Percentiles rank a stretch among this genome's conserved stretches.
Conservation (phyloP, 345 rosid genomes). For the Acer campestre region DNA sequence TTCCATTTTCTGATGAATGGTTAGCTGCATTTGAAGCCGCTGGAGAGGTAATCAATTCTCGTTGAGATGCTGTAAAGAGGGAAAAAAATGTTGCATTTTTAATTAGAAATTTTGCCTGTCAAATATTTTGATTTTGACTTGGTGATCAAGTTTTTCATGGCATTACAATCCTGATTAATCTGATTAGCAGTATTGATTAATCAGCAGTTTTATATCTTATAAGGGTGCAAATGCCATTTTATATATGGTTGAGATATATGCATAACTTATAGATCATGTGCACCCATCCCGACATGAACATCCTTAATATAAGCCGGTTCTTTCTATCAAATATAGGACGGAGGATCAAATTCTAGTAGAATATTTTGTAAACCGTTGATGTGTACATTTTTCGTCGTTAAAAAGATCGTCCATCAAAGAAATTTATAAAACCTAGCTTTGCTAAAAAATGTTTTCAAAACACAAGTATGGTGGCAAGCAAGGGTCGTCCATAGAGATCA, state of each 20-base stretch:
- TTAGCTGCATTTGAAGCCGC: constrained; percentile 90
- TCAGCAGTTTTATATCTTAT: too few species aligned
- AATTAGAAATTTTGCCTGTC: not conserved
- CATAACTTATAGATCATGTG: not conserved
- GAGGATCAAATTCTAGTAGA: not conserved
- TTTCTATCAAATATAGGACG: not conserved
- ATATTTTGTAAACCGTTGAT: not conserved
- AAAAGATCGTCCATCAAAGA: too few species aligned
- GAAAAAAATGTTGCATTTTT: not conserved
- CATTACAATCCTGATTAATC: not conserved
- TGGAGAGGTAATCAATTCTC: constrained; percentile 69
- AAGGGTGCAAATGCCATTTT: too few species aligned
- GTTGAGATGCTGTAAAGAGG: not conserved
- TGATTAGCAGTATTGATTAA: not conserved
- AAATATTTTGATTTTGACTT: not conserved
- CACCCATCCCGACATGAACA: not conserved
- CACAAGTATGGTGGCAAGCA: too few species aligned
- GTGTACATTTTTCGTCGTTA: too few species aligned
- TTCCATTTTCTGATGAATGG: constrained; percentile 97
- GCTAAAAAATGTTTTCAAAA: too few species aligned
- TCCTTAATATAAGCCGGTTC: not conserved
- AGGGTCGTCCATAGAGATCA: too few species aligned
- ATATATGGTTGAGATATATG: too few species aligned
- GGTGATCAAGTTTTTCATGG: not conserved
- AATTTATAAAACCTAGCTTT: too few species aligned